Percentiles rank a stretch among this genome's conserved stretches.
Evolutionary conservation across 176 grass and related monocot species (phyloP).

Genomic region (Ananas comosus): DNA sequence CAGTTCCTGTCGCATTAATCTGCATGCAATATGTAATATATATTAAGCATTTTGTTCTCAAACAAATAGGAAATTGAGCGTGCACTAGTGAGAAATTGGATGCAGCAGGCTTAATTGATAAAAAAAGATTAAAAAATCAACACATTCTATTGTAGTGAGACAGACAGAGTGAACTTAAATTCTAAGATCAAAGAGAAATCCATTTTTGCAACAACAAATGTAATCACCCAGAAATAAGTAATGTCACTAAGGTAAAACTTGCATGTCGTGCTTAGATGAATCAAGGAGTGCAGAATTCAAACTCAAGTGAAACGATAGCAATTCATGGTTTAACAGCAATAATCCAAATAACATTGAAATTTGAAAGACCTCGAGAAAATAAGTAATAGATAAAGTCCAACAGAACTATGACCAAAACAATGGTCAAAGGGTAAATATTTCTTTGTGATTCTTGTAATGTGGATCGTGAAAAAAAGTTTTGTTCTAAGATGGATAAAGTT

Average conservation of each 20-base stretch:
- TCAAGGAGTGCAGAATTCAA: neutral
- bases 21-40: conserved; percentile 28
- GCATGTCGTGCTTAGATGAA: neutral
- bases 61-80: neutral
- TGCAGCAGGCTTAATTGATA: neutral
- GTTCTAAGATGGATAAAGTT: neutral
- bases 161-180: neutral
- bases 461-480: neutral
- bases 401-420: neutral
- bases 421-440: neutral
- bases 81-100: neutral
- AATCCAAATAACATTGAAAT: neutral
- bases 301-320: neutral
- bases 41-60: neutral
- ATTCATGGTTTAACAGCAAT: neutral
- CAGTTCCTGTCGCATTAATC: conserved; percentile 64
- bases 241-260: neutral
- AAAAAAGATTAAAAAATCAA: neutral
- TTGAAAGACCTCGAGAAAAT: neutral
- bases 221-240: neutral
- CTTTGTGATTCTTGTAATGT: neutral
- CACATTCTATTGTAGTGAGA: neutral
- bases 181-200: conserved; percentile 3
- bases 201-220: neutral
- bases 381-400: neutral